Percentiles rank a stretch among this genome's conserved stretches.
phyloP scores from a whole-genome alignment of 192 early-diverging fungal species.

The Coemansia sp. region DNA sequence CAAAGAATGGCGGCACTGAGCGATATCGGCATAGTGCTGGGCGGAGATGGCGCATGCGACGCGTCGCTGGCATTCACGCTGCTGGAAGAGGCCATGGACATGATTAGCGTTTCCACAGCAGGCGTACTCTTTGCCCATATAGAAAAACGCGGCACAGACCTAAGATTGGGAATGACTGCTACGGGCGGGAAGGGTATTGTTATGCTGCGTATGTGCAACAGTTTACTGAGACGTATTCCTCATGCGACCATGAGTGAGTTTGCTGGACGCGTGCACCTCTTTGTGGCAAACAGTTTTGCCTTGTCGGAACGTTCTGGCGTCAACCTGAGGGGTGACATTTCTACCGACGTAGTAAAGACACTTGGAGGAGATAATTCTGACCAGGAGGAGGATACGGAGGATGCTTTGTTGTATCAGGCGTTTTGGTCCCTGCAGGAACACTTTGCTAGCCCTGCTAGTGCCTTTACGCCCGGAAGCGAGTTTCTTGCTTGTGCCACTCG shows the following conservation, averaged over 20 bases:
- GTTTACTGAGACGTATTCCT: slow-evolving; percentile 82
- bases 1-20: slow-evolving; percentile 6
- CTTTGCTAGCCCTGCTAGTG: slow-evolving; percentile 64
- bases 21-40: slow-evolving; percentile 25
- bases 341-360: not conserved
- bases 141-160: slow-evolving; percentile 21
- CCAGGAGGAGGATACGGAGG: not conserved
- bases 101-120: slow-evolving; percentile 14
- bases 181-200: slow-evolving; percentile 79
- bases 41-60: slow-evolving; percentile 20
- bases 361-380: too few relatives aligned
- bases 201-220: slow-evolving; percentile 82
- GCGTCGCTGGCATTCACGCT: slow-evolving; percentile 29
- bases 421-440: slow-evolving; percentile 79
- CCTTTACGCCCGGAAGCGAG: slow-evolving; percentile 24
- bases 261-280: slow-evolving; percentile 84
- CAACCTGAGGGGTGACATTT: slow-evolving; percentile 86
- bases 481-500: slow-evolving; percentile 19
- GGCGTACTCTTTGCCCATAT: slow-evolving; percentile 35
- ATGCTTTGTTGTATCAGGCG: slow-evolving; percentile 54
- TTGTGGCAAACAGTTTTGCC: slow-evolving; percentile 79
- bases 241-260: slow-evolving; percentile 74
- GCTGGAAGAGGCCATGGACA: slow-evolving; percentile 43
- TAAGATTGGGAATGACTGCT: slow-evolving; percentile 62
- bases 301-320: slow-evolving; percentile 86